These are phyloP conservation scores for Madurella fahalii DNA, from an alignment of 2,329 filamentous ascomycete genomes.

Conservation along the genomic window DNA sequence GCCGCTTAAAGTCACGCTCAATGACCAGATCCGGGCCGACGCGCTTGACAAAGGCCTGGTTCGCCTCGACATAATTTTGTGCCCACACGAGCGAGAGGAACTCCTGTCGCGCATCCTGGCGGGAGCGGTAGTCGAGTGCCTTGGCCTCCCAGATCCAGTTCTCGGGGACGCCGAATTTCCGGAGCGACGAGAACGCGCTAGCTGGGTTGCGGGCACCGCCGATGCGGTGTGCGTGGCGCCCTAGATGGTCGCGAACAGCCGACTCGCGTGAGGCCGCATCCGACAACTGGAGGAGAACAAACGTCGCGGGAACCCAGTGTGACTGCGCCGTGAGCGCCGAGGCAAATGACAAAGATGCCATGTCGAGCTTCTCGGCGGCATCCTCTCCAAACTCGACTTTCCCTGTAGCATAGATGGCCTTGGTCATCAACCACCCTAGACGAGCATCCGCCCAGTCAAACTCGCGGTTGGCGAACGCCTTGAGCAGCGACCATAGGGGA, in stretches of 20 bases:
- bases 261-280: slow-evolving; percentile 58
- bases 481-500: slow-evolving; percentile 75
- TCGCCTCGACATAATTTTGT: slow-evolving; percentile 72
- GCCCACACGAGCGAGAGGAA: slow-evolving; percentile 78
- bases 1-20: slow-evolving; percentile 68
- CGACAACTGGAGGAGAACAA: slow-evolving; percentile 73
- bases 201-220: slow-evolving; percentile 50
- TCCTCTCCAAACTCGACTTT: slow-evolving; percentile 51
- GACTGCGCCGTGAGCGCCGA: slow-evolving; percentile 59
- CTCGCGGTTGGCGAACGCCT: slow-evolving; percentile 64
- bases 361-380: slow-evolving; percentile 59
- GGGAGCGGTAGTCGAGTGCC: slow-evolving; percentile 74
- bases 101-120: slow-evolving; percentile 65
- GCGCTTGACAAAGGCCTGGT: slow-evolving; percentile 72
- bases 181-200: slow-evolving; percentile 56
- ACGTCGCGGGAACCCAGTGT: slow-evolving; percentile 67
- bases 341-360: slow-evolving; percentile 62
- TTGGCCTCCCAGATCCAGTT: slow-evolving; percentile 85
- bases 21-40: slow-evolving; percentile 82
- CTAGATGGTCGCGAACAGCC: slow-evolving; percentile 69
- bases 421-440: slow-evolving; percentile 80
- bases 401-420: slow-evolving; percentile 53
- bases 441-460: slow-evolving; percentile 70
- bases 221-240: slow-evolving; percentile 65
- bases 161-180: slow-evolving; percentile 65